Base-by-base conservation (phyloP, 345 rosid genomes). In the Cardiospermum halicacabum region DNA sequence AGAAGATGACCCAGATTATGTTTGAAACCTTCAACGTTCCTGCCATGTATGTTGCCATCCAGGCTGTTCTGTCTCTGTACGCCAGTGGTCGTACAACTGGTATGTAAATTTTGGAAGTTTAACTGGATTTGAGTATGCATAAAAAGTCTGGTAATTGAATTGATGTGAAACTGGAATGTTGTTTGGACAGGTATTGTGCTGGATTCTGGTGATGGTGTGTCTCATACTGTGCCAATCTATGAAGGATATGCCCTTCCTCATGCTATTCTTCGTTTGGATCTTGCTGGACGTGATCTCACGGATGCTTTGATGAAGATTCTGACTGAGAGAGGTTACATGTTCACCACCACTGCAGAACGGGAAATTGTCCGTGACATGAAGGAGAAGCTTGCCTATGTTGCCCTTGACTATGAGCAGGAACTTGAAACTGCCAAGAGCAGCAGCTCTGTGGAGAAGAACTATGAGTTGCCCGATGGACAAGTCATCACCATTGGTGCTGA, bases 1-100 rank as follows among this genome's bases (percentile, higher is more conserved):
- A 84, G 67, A 84, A 84, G 83, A 85, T 85, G 91, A 85, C 91
- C n/a, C 91, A 85, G 73, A 85, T 85, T 54, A 85, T 85, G 90
- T 85, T 85, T 58, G 90, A 85, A 77, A 85, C 90, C 8, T 85
- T 85, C 68, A 71, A 85, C 65, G 82, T 71, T 37, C 90, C 90
- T 11, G 90, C 90, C 34, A 85, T 82, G 83, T 82, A 82, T 72
- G 83, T 85, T 60, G 85, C 85, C 53, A 76, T 85, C 64, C 89
- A 84, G 80, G 89, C 89, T 0, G 89, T 81, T 53, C 78, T 82
- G 12, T 82, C 86, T 30, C 69, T 82, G 45, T 82, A 82, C 32
- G 87, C 87, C 66, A 83, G 87, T 75, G 87, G 87, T 65, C 87
- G 87, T 64, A 83, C 87, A 58, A 83, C 87, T 66, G 87, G 87